Evolutionary conservation across 139 green algal genomes (phyloP).

Genomic region (Micractinium sp.): DNA sequence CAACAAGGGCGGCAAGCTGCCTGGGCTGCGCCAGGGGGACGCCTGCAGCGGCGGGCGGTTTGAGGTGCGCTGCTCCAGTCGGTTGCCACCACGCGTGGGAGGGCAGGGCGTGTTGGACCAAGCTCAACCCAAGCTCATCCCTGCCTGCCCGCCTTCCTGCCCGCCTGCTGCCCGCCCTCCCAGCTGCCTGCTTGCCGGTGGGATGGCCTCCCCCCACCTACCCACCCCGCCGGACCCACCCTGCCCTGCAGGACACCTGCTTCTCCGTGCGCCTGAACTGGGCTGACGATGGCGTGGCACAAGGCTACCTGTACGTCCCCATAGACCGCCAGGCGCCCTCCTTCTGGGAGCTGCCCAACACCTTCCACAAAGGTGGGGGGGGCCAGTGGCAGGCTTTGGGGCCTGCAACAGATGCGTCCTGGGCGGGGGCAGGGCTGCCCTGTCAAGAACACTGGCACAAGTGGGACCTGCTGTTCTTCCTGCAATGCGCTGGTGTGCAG

Average conservation of each 20-base stretch:
- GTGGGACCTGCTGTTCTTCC: too few relatives aligned
- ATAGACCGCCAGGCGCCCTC: background rate
- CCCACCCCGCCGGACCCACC: background rate
- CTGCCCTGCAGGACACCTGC: background rate
- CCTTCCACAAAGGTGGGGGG: background rate
- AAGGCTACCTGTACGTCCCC: background rate
- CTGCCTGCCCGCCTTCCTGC: background rate
- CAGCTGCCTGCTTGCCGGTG: background rate
- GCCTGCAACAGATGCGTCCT: too few relatives aligned
- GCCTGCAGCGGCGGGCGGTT: background rate
- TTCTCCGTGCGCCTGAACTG: slow-evolving; percentile 4
- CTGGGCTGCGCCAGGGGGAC: background rate
- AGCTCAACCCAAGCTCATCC: background rate
- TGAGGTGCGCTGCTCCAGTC: background rate
- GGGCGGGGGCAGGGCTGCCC: too few relatives aligned
- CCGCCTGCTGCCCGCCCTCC: too few relatives aligned
- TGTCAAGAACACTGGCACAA: too few relatives aligned
- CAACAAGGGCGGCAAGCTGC: background rate
- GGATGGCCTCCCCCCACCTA: background rate
- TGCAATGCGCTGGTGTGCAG: too few relatives aligned
- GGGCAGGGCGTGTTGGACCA: too few relatives aligned
- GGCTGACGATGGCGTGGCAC: background rate
- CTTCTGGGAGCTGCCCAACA: slow-evolving; percentile 1
- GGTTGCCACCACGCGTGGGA: background rate
- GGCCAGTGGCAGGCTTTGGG: too few relatives aligned